Evolutionary conservation across 2,329 filamentous ascomycete genomes (phyloP).

Genomic region (Xylariaceae sp.): DNA sequence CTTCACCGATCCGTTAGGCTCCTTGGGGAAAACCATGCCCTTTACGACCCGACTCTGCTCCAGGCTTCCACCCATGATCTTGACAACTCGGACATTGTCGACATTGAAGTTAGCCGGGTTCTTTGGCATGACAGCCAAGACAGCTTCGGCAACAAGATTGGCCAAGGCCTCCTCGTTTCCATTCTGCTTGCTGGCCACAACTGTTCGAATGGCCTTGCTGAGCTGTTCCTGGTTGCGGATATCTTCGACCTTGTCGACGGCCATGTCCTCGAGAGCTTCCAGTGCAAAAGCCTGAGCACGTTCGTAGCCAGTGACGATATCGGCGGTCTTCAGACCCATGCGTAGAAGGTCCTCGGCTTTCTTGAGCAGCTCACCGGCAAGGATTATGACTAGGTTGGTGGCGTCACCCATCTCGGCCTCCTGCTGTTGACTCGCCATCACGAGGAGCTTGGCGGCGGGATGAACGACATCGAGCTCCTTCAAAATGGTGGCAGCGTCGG

Average conservation of each 20-base stretch:
- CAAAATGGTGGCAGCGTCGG: conserved; percentile 93
- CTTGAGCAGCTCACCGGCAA: conserved; percentile 90
- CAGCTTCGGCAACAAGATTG: conserved; percentile 76
- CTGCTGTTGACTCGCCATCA: conserved; percentile 99
- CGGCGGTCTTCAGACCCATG: conserved; percentile 97
- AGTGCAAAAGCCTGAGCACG: conserved; percentile 86
- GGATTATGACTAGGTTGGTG: conserved; percentile 92
- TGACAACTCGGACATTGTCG: conserved; percentile 97
- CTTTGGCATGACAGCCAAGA: conserved; percentile 87
- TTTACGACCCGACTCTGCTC: conserved; percentile 92
- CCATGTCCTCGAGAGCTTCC: conserved; percentile 78
- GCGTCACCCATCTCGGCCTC: conserved; percentile 99
- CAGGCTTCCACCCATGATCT: conserved; percentile 97
- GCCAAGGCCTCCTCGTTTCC: conserved; percentile 88
- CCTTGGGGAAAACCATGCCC: conserved; percentile 96
- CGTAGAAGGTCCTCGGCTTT: conserved; percentile 95
- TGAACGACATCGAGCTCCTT: conserved; percentile 97
- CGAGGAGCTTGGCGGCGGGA: conserved; percentile 91
- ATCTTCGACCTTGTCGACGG: conserved; percentile 85
- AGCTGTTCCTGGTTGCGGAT: conserved; percentile 76
- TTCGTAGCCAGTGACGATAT: conserved; percentile 94
- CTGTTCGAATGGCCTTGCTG: conserved; percentile 90
- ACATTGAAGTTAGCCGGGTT: conserved; percentile 96
- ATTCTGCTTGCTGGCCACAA: conserved; percentile 93
- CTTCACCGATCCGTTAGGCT: conserved; percentile 89